Evolutionary conservation across 371 early-diverging fungal species (phyloP).

Genomic region (Synchytrium microbalum): DNA sequence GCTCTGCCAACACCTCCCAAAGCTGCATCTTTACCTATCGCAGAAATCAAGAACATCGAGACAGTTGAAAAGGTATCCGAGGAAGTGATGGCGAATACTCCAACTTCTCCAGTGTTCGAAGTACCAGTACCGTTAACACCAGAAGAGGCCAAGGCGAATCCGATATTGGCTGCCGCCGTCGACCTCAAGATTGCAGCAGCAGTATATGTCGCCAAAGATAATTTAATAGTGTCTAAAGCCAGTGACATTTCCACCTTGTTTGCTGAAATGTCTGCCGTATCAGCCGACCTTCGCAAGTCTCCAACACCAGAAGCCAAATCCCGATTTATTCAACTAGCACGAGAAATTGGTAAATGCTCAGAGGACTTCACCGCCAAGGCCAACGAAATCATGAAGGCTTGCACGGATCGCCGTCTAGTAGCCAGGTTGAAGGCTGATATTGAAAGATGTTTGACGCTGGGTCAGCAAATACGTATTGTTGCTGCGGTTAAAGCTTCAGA

Average conservation of each 20-base stretch:
- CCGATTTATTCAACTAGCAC: constrained; percentile 33
- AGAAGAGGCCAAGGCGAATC: constrained; percentile 36
- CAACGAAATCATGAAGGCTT: constrained; percentile 22
- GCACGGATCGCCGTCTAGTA: constrained; percentile 33
- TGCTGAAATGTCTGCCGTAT: constrained; percentile 20
- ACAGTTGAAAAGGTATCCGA: not conserved
- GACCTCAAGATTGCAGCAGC: constrained; percentile 43
- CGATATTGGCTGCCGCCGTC: constrained; percentile 47
- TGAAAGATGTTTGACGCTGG: constrained; percentile 32
- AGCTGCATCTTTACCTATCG: not conserved
- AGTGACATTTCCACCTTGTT: constrained; percentile 26
- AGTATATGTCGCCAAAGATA: constrained; percentile 31
- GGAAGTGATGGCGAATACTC: not conserved
- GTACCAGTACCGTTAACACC: constrained; percentile 31
- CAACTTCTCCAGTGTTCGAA: constrained; percentile 24
- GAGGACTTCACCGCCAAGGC: constrained; percentile 14
- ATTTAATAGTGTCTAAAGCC: constrained; percentile 32
- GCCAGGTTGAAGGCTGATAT: constrained; percentile 16
- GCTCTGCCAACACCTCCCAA: too few species aligned
- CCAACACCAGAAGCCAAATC: constrained; percentile 25
- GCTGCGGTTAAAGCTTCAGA: constrained; percentile 40
- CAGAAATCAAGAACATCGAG: constrained; percentile 2
- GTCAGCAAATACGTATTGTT: constrained; percentile 42
- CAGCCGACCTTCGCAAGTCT: constrained; percentile 11
- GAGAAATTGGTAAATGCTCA: constrained; percentile 24